Evolutionary conservation across 176 grass and related monocot species (phyloP).

Genomic region (Otatea glauca): DNA sequence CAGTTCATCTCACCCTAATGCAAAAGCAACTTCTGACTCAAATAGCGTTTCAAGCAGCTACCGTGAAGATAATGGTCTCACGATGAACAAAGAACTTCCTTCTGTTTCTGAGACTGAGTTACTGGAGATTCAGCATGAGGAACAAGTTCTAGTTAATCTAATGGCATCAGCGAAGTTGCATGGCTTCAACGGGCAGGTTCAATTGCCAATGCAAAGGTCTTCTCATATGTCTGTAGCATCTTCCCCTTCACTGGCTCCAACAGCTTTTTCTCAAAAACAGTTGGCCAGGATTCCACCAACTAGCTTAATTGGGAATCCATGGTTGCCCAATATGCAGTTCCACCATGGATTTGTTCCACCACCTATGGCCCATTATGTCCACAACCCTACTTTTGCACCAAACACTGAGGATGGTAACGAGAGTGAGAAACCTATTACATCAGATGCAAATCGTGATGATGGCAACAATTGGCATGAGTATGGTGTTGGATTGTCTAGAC

Average conservation of each 20-base stretch:
- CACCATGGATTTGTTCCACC: conserved; percentile 56
- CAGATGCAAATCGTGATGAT: conserved; percentile 50
- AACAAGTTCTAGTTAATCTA: conserved; percentile 74
- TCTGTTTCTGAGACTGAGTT: conserved; percentile 73
- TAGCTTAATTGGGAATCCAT: conserved; percentile 61
- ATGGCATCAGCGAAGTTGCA: conserved; percentile 79
- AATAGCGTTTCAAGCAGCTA: conserved; percentile 77
- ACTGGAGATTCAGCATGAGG: conserved; percentile 66
- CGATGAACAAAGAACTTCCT: conserved; percentile 66
- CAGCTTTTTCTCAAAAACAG: conserved; percentile 59
- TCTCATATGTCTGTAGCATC: conserved; percentile 57
- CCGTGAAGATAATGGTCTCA: conserved; percentile 63
- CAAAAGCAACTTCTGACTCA: conserved; percentile 64
- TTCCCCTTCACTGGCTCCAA: conserved; percentile 56
- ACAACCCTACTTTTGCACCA: conserved; percentile 48
- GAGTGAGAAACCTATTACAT: conserved; percentile 45
- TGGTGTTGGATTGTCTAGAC: conserved; percentile 49
- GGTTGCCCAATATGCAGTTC: conserved; percentile 71
- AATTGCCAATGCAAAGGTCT: conserved; percentile 67
- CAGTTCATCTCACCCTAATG: conserved; percentile 55
- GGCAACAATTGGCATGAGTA: conserved; percentile 53
- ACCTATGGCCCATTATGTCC: conserved; percentile 62
- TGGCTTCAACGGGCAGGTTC: conserved; percentile 67
- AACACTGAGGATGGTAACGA: conserved; percentile 55
- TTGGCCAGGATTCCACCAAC: conserved; percentile 59